Base-by-base conservation (phyloP, 2,329 filamentous ascomycete genomes). In the Pseudogymnoascus sp. region DNA sequence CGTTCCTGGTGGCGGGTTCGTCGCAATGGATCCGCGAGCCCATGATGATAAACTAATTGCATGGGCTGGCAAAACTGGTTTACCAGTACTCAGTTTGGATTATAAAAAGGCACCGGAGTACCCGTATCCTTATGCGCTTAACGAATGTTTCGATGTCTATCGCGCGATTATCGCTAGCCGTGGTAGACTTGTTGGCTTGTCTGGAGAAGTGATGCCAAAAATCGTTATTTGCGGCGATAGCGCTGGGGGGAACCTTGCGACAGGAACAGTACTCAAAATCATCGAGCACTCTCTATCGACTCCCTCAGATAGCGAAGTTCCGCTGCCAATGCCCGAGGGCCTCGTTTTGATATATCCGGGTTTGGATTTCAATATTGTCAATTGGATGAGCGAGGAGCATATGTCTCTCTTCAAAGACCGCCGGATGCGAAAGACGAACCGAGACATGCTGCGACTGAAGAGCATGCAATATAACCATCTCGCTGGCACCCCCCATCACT, bases 371-470 rank as follows among this genome's bases (percentile, higher is more conserved):
- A 97, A 96, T 71, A 97, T 97, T 67, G 91, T 91, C 38, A 97
- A 92, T 74, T 99, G 94, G 94, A 97, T 99, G 92, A 92, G 91
- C 0, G 93, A 97, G 70, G 93, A 97, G 74, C 92, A 99, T 73
- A 96, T 97, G 91, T 86, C 91, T 0, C 78, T 99, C 65, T 96
- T 99, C 66, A 87, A 91, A 67, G 92, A 96, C 66, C 86, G 91
- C 10, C 84, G 86, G 64, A 86, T 87, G 72, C 84, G 91, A 23
- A 87, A 87, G 69, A 91, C 87, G 1, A 96, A 97, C 71, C 82
- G 83, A 63, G 83, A 85, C 25, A 89, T 97, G 63, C 79, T 97
- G 10, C 83, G 88, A 37, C 84, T 90, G 64, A 97, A 99, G 77
- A 92, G 86, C 66, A 89, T 91, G 77, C 90, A 97, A 72, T 97